Conservation (phyloP, 164 flowering plant genomes). For the Berberis vulgaris region DNA sequence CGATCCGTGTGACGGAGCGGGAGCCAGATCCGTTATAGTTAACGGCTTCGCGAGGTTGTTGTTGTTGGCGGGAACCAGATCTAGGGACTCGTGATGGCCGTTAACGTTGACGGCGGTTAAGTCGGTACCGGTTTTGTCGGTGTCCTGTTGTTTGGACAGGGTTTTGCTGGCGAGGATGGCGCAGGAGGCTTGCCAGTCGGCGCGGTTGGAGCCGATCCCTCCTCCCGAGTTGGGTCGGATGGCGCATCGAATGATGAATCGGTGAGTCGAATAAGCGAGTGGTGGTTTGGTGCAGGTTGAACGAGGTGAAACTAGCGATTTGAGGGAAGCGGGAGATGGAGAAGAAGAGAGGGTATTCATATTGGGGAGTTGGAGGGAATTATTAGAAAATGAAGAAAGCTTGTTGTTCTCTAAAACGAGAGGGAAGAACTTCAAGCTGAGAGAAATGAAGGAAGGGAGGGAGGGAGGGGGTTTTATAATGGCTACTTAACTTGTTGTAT, state of each 20-base stretch:
- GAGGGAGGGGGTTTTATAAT: neutral
- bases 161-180: slow-evolving; percentile 75
- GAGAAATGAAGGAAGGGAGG: neutral
- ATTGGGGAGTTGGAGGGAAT: neutral
- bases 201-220: slow-evolving; percentile 31
- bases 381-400: neutral
- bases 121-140: slow-evolving; percentile 22
- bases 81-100: slow-evolving; percentile 40
- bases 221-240: slow-evolving; percentile 30
- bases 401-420: neutral
- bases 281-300: too few relatives aligned
- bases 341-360: too few relatives aligned
- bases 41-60: slow-evolving; percentile 47
- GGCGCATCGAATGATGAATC: slow-evolving; percentile 1
- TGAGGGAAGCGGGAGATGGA: too few relatives aligned
- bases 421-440: slow-evolving; percentile 1
- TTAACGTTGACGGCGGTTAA: slow-evolving; percentile 38
- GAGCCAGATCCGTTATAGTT: slow-evolving; percentile 64
- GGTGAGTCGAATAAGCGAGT: neutral
- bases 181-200: slow-evolving; percentile 88
- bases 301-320: too few relatives aligned
- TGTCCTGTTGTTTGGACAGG: slow-evolving; percentile 31
- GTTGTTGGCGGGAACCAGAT: slow-evolving; percentile 42
- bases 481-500: too few relatives aligned
- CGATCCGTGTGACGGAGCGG: slow-evolving; percentile 83